Evolutionary conservation across 208 protist species (phyloP), one percentile per base, ranked within the genome.

Genomic region (Ichthyophonus hoferi): DNA sequence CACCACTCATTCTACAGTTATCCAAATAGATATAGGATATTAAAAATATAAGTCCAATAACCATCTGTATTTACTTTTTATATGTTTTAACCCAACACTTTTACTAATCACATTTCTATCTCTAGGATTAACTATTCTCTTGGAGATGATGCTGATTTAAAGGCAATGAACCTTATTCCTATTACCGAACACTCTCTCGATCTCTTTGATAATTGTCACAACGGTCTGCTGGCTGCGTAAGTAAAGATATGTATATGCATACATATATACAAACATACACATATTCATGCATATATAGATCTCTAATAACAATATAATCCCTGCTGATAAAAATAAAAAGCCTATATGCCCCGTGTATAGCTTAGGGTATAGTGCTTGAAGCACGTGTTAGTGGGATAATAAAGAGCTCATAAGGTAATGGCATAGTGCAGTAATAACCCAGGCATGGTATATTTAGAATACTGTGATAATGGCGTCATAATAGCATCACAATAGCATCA

Each of bases 111-210:
- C 24, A 58, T 41, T 43, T 90, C 87, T 33, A 40, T 77, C 41
- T 14, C 33, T 38, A 40, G 67, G 90, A 95, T 96, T 88, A 96
- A 96, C 84, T 88, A 88, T 58, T 50, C 83, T n/a, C 79, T 96
- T 0, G 77, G 40, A 0, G 79, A 89, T 42, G 94, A 96, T 89
- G n/a, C 38, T 1, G 94, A 96, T 76, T 50, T 96, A 0, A 90
- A 87, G 42, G 12, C 40, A 37, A 67, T 77, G 33, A 41, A 83
- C 1, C 33, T 87, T 37, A 7, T 92, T 1, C 90, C 88, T 43
- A 14, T 90, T 14, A 76, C 14, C 14, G 88, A 90, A n/a, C 14
- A 88, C 2, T 77, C 24, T 12, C 42, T 89, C 38, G 12, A 40
- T 43, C 87, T 95, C 78, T 95, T 94, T 77, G 77, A 58, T 37